Evolutionary conservation across 2,329 filamentous ascomycete genomes (phyloP), one percentile per base, ranked within the genome.

Genomic region (Diaporthe velutina): DNA sequence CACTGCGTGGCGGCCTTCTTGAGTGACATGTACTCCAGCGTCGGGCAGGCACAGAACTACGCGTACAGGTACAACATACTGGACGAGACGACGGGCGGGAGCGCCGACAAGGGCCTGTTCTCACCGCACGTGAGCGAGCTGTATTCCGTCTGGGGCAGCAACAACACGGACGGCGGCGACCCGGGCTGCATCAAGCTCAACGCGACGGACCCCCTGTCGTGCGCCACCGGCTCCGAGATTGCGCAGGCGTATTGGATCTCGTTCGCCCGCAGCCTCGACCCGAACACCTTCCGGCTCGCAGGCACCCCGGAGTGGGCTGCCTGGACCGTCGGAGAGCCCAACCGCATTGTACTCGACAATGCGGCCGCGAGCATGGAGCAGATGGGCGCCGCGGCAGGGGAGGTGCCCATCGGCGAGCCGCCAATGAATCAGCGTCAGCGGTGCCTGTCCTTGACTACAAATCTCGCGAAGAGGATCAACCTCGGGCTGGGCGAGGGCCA

Each of bases 231-330:
- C 9, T 66, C 73, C 54, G 8, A 33, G 25, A 42, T 76, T 6
- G 67, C 72, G 22, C 76, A 77, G 76, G 71, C 74, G 17, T 77
- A 77, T 66, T 77, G 74, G 66, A 73, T 76, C 66, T 74, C 74
- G 42, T 77, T 77, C 50, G 73, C 77, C 22, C 55, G 70, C 30
- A 33, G 64, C 15, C 72, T 76, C 30, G 40, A 77, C 54, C 76
- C 76, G 3, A 77, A 77, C 33, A 61, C 57, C 13, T 57, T 61
- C n/a, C 45, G 72, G 33, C 40, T 55, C 10, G 38, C 70, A 4
- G 74, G 72, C n/a, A 30, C 70, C 2, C 71, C 75, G 13, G 66
- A 71, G 74, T 77, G 76, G 76, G 25, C 73, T 12, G 70, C 76
- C 4, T 77, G 76, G 76, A 42, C 54, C 25, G 22, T 73, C 10